Base-by-base conservation (phyloP, 2,329 filamentous ascomycete species). In the Alternaria sp. region DNA sequence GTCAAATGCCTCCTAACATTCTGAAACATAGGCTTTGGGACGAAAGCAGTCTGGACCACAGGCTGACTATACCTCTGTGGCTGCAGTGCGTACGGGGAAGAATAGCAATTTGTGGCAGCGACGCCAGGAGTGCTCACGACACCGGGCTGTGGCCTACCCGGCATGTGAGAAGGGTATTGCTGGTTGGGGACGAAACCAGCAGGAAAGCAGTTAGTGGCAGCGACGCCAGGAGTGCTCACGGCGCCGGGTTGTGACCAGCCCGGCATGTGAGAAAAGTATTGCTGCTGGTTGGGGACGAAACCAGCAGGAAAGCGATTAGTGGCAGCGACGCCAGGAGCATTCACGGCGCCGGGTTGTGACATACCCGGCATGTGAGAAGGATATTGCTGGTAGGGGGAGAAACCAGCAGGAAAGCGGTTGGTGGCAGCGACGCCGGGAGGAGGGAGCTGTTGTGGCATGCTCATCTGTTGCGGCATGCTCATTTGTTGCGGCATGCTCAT, bases 401-500 rank as follows among this genome's bases (percentile, higher is more conserved):
- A 21, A 54, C 30, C 50, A 14, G 11, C 6, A 54, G 50, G 12
- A 21, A 25, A 25, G 50, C 50, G 2, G n/a, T 41, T 43, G 2
- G 20, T 25, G 10, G 50, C 50, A 37, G 50, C 50, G 50, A 54
- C 18, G 50, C 50, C 20, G 11, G 51, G 14, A 41, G 33, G 14
- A 25, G 46, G 21, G n/a, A 26, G 37, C 33, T 61, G 59, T 37
- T 37, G 15, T 37, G 45, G 53, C 30, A 45, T 61, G 53, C 59
- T 54, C 23, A 41, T 33, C 26, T 20, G 51, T 11, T 30, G 20
- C 1, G 44, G 51, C 30, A 45, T 61, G 53, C 58, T 54, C 23
- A 37, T 33, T 26, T 49, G 50, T 8, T 28, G 18, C 8, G 26
- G 26, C 26, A 28, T 28, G 26, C 26, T 28, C 11, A 28, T 28